Evolutionary conservation across 2,329 filamentous ascomycete species (phyloP), one percentile per base, ranked within the genome.

Genomic region (Pseudocercospora eumusae): DNA sequence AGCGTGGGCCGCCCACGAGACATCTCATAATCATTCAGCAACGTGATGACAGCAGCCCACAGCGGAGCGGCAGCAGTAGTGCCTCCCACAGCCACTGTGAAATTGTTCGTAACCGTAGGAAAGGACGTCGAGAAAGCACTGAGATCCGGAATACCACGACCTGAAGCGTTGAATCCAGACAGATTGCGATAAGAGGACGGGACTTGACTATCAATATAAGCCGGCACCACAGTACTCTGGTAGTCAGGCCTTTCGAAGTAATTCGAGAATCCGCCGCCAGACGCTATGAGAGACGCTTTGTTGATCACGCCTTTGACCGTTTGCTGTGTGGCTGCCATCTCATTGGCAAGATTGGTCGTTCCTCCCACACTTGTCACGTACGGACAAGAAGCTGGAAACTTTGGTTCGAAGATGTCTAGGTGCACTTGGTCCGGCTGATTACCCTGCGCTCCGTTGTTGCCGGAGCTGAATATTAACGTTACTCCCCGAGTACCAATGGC

Each of bases 401-500:
- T 42, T 3, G 59, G 56, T 55, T 64, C 40, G 44, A 56, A 45
- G 21, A 25, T 23, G 23, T 49, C 25, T 15, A 44, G 6, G 47
- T 57, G 31, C 20, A 57, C 36, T 23, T 27, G 36, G 21, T 57
- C 55, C 23, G 55, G 42, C 49, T 63, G 50, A 27, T 53, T 53
- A 18, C 65, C 63, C 42, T 63, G 45, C 10, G 62, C 45, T 33
- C 85, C 85, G 23, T 75, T 74, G 67, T 91, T 86, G 4, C 88
- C 88, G 9, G 82, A 83, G n/a, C 83, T 81, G 64, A 85, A 85
- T 23, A 89, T 76, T 7, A 88, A 78, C 0, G 83, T 83, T 1
- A 86, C 82, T 15, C 87, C 87, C 45, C 86, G 83, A 1, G 84
- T 81, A n/a, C 86, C 86, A 42, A 89, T 82, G 66, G 87, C 81